Conservation (phyloP, 1,139 yeast genomes). For the Zygosaccharomyces pseudobailii region DNA sequence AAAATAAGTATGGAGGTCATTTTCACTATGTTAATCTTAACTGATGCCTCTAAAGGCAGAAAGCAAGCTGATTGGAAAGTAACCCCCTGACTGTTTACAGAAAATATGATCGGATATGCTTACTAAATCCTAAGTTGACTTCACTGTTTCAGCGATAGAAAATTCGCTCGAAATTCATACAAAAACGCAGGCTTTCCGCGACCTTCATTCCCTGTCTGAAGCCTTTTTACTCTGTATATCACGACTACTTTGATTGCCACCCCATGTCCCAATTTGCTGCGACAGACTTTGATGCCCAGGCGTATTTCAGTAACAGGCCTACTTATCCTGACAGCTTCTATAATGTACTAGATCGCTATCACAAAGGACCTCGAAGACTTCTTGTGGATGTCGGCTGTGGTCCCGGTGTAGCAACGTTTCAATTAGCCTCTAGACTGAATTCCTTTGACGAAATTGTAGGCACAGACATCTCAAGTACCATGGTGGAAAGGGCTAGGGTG, state of each 20-base stretch:
- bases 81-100: no score
- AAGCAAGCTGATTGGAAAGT: no score
- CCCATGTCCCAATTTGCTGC: slow-evolving; percentile 68
- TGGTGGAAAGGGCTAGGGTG: slow-evolving; percentile 50
- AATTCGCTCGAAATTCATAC: not conserved
- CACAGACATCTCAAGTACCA: slow-evolving; percentile 59
- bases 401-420: slow-evolving; percentile 71
- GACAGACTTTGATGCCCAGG: slow-evolving; percentile 50
- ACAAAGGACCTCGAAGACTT: slow-evolving; percentile 31
- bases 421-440: slow-evolving; percentile 42
- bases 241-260: not conserved
- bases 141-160: not conserved
- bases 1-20: no score
- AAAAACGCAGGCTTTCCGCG: not conserved
- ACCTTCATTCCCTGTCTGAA: not conserved
- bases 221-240: not conserved
- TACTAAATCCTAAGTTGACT: not conserved
- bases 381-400: slow-evolving; percentile 81
- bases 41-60: no score
- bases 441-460: slow-evolving; percentile 46
- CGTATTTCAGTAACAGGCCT: slow-evolving; percentile 63
- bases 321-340: slow-evolving; percentile 56
- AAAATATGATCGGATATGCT: not conserved
- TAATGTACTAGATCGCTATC: slow-evolving; percentile 41
- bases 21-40: no score